These are phyloP conservation scores for Drechmeria coniospora DNA, from an alignment of 2,329 filamentous ascomycete species.

Conservation along the genomic window DNA sequence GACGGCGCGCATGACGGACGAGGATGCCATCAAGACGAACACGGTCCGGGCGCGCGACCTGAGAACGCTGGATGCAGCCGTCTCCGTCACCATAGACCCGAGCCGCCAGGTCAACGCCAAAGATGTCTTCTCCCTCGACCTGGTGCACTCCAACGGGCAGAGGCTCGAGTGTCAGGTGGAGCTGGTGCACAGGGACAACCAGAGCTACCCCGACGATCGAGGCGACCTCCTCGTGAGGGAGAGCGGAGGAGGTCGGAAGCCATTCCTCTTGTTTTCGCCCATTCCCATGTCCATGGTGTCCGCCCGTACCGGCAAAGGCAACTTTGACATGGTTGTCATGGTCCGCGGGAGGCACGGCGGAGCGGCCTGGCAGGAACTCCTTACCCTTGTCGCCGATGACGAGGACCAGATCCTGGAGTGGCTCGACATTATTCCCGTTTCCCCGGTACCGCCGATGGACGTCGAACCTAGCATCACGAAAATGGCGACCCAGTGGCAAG, in stretches of 20 bases:
- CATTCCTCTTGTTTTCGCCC: slow-evolving; percentile 84
- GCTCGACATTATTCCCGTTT: slow-evolving; percentile 58
- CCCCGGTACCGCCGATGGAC: slow-evolving; percentile 30
- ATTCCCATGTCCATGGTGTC: slow-evolving; percentile 61
- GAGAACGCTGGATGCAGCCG: slow-evolving; percentile 56
- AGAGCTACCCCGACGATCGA: slow-evolving; percentile 45
- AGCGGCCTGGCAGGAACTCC: slow-evolving; percentile 67
- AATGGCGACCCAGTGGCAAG: slow-evolving; percentile 12
- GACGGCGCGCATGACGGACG: slow-evolving; percentile 61
- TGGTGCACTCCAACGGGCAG: slow-evolving; percentile 81
- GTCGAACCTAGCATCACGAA: slow-evolving; percentile 19
- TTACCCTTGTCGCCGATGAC: slow-evolving; percentile 62
- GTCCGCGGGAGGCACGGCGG: slow-evolving; percentile 53
- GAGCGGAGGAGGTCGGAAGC: slow-evolving; percentile 55
- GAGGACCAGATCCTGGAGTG: slow-evolving; percentile 71
- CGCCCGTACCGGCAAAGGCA: slow-evolving; percentile 56
- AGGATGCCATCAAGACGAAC: slow-evolving; percentile 74
- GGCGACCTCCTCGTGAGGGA: slow-evolving; percentile 91
- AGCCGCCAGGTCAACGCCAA: slow-evolving; percentile 72
- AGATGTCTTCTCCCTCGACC: slow-evolving; percentile 74
- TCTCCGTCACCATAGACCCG: slow-evolving; percentile 57
- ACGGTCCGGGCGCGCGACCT: slow-evolving; percentile 66
- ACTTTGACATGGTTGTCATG: slow-evolving; percentile 71
- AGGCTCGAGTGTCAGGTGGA: slow-evolving; percentile 81
- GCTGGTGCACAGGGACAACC: slow-evolving; percentile 69